Evolutionary conservation across 1,284 basidiomycete genomes (phyloP).

Genomic region (Malassezia japonica): DNA sequence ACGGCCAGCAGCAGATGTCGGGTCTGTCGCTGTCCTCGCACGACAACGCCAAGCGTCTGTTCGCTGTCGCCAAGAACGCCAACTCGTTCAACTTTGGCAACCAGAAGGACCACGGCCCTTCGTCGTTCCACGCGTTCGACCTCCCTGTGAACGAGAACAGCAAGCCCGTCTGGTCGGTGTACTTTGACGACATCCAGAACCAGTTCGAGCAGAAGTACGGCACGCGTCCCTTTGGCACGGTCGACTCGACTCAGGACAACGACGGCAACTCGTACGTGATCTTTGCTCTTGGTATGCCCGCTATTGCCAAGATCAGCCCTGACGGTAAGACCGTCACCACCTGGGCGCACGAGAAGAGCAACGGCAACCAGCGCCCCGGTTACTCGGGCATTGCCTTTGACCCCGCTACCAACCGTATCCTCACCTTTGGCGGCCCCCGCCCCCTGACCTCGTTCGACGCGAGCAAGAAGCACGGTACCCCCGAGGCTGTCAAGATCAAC

Average conservation of each 20-base stretch:
- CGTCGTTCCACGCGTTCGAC: conserved; percentile 39
- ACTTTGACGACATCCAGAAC: conserved; percentile 29
- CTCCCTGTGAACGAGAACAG: conserved; percentile 25
- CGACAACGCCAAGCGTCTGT: conserved; percentile 29
- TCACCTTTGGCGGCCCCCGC: conserved; percentile 42
- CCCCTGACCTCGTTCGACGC: conserved; percentile 35
- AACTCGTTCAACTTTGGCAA: conserved; percentile 33
- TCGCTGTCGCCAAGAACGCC: conserved; percentile 37
- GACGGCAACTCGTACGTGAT: conserved; percentile 43
- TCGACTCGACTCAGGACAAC: conserved; percentile 36
- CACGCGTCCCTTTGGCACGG: conserved; percentile 37
- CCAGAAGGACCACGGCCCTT: conserved; percentile 28
- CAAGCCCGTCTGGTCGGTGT: conserved; percentile 30
- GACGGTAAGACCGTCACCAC: conserved; percentile 26
- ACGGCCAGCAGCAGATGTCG: conserved; percentile 41
- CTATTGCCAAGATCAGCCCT: conserved; percentile 35
- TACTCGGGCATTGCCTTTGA: conserved; percentile 39
- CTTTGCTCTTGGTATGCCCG: conserved; percentile 40
- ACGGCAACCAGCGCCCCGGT: conserved; percentile 38
- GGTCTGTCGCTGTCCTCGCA: conserved; percentile 30
- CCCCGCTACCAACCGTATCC: conserved; percentile 26
- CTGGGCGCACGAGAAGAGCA: conserved; percentile 28
- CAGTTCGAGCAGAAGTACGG: conserved; percentile 24
- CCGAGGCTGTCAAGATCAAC: conserved; percentile 26
- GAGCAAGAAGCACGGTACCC: conserved; percentile 11